Percentiles rank a stretch among this genome's conserved stretches.
Evolutionary conservation across 495 filamentous ascomycete species (phyloP).

Genomic region (Xylaria telfairii): DNA sequence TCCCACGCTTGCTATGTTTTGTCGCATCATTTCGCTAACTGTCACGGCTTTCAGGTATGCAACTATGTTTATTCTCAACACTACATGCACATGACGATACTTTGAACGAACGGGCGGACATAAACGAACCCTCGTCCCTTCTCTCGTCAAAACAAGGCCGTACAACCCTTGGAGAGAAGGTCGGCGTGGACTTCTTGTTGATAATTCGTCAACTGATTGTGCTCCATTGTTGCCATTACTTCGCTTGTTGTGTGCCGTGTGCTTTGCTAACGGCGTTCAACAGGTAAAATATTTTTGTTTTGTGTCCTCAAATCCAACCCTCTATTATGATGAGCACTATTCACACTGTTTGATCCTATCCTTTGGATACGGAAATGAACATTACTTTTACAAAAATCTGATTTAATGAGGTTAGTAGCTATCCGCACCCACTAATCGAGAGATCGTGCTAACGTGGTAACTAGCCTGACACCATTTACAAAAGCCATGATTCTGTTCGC

Average conservation of each 20-base stretch:
- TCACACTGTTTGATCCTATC: conserved; percentile 97
- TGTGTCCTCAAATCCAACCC: conserved; percentile 31
- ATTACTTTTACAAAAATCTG: conserved; percentile 79
- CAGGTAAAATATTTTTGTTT: conserved; percentile 49
- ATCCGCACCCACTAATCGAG: not conserved
- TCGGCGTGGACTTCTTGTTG: conserved; percentile 84
- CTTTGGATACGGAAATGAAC: conserved; percentile 74
- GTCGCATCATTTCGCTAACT: conserved; percentile 42
- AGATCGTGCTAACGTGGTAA: conserved; percentile 48
- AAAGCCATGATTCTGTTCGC: not conserved
- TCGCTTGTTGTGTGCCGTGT: not conserved
- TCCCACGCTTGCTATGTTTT: conserved; percentile 34
- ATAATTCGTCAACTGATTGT: conserved; percentile 94
- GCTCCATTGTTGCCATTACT: conserved; percentile 5
- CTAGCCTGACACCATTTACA: conserved; percentile 37
- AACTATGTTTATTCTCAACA: conserved; percentile 40
- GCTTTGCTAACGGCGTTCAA: conserved; percentile 41
- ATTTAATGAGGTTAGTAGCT: conserved; percentile 91
- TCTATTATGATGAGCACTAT: conserved; percentile 65
- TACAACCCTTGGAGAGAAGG: conserved; percentile 86
- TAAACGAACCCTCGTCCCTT: conserved; percentile 70
- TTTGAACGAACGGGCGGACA: conserved; percentile 99
- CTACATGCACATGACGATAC: conserved; percentile 74
- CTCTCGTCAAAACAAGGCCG: conserved; percentile 71
- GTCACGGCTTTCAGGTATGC: conserved; percentile 57